phyloP scores from a whole-genome alignment of 129 eudicot species.

The Centaurea solstitialis region DNA sequence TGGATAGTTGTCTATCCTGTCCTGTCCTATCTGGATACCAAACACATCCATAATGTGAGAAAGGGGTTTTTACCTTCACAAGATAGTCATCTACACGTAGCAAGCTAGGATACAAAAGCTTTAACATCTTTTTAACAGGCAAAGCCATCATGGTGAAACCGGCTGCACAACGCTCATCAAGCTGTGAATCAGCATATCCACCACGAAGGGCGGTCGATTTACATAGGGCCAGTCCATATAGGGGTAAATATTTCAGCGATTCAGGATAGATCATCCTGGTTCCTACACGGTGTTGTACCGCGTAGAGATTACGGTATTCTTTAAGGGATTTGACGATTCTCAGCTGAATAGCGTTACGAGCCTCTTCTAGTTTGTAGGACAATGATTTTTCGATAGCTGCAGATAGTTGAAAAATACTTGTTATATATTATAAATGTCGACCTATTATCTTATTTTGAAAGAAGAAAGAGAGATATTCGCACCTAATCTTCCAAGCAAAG shows the following conservation, averaged over 20 bases:
- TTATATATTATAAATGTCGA: neutral
- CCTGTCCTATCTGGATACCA: too few species aligned
- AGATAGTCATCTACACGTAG: constrained; percentile 73
- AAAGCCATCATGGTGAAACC: constrained; percentile 96
- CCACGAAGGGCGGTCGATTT: constrained; percentile 87
- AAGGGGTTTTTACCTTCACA: constrained; percentile 45
- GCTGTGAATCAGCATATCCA: constrained; percentile 75
- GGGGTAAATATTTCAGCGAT: constrained; percentile 64
- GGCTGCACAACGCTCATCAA: constrained; percentile 93
- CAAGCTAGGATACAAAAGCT: constrained; percentile 75
- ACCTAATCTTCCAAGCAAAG: constrained; percentile 82
- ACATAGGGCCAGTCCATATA: constrained; percentile 70
- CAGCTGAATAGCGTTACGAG: constrained; percentile 59
- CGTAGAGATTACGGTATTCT: constrained; percentile 84
- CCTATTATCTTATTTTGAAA: neutral
- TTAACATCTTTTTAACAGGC: constrained; percentile 73
- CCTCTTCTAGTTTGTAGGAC: constrained; percentile 84
- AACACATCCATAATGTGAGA: neutral
- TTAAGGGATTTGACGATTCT: constrained; percentile 82
- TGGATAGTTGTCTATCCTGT: too few species aligned
- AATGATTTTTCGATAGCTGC: constrained; percentile 83
- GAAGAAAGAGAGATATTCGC: neutral
- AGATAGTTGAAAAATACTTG: constrained; percentile 1
- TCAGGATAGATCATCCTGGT: constrained; percentile 95
- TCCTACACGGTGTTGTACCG: constrained; percentile 79